Evolutionary conservation across 2,329 filamentous ascomycete species (phyloP), one percentile per base, ranked within the genome.

Genomic region (Phaeophleospora eucalypticola): DNA sequence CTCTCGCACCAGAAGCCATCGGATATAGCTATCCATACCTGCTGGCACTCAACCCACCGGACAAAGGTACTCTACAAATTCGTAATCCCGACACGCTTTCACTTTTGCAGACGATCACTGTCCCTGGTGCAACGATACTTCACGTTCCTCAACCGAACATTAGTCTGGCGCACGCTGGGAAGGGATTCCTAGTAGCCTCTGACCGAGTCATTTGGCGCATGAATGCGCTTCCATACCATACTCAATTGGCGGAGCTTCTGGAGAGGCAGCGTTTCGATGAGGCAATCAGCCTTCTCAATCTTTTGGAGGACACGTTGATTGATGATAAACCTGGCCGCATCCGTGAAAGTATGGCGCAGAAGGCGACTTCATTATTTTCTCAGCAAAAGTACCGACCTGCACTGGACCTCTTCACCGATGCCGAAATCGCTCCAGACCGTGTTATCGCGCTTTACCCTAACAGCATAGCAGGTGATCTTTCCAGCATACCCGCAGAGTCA

Each of bases 21-120:
- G 93, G 91, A 17, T 98, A 96, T 67, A 96, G 90, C 17, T 98
- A 98, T 65, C 93, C 93, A 0, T 98, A 96, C 64, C 83, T 98
- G 45, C 74, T 98, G 40, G 87, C 89, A 8, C 73, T 98, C 12
- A 89, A 95, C 63, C 76, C 89, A 6, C 82, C 89, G 0, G 78
- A 86, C 1, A 95, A 93, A 67, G 89, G 91, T 2, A 82, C 81
- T 0, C 72, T 98, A 9, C 93, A 98, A 68, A 85, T 98, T 32
- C 80, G 93, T 34, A 98, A 96, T 61, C 91, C 93, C 0, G 86
- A 93, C 48, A 97, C 91, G 0, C 71, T 97, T 37, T 93, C 84
- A n/a, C 71, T 96, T 14, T 74, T 98, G 15, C 93, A 98, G 69
- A 89, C 82, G 0, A 84, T 98, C 42, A 75, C 82, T 4, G 76